Percentiles rank a stretch among this genome's conserved stretches.
Conservation (phyloP, 2,329 filamentous ascomycete genomes). For the Lomentospora prolificans region DNA sequence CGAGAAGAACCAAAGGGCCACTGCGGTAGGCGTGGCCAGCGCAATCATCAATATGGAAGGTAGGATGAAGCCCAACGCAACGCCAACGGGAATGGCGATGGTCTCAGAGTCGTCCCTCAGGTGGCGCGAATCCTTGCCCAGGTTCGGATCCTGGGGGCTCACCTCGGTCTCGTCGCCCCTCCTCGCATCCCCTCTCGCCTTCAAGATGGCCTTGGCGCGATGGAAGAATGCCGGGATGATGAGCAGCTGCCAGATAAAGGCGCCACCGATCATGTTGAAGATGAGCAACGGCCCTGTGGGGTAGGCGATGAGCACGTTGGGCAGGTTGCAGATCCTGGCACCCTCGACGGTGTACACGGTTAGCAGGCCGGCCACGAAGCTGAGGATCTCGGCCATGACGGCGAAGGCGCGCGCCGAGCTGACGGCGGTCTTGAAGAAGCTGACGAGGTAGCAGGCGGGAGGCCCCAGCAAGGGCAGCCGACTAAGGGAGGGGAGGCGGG, state of each 20-base stretch:
- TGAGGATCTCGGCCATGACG: constrained; percentile 30
- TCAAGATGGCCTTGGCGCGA: constrained; percentile 26
- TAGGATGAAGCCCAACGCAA: constrained; percentile 35
- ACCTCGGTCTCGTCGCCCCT: constrained; percentile 14
- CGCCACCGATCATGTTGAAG: constrained; percentile 38
- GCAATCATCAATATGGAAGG: constrained; percentile 37
- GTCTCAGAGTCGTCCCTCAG: constrained; percentile 38
- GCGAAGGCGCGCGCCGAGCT: constrained; percentile 29
- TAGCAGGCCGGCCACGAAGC: constrained; percentile 35
- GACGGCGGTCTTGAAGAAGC: constrained; percentile 36
- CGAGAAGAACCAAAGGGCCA: constrained; percentile 41
- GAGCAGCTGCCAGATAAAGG: constrained; percentile 40
- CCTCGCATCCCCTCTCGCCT: constrained; percentile 14
- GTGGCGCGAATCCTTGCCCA: constrained; percentile 24
- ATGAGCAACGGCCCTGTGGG: constrained; percentile 34
- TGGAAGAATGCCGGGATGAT: constrained; percentile 40
- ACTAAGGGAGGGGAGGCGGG: constrained; percentile 33
- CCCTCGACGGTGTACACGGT: constrained; percentile 41
- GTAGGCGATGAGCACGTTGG: constrained; percentile 24
- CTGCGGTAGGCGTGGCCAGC: constrained; percentile 24
- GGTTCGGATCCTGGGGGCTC: constrained; percentile 17
- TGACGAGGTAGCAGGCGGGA: constrained; percentile 38
- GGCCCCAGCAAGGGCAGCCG: constrained; percentile 35
- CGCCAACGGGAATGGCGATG: constrained; percentile 42
- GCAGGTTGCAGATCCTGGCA: constrained; percentile 30